Evolutionary conservation across 345 rosid genomes (phyloP), one percentile per base, ranked within the genome.

Genomic region (Turritis glabra): DNA sequence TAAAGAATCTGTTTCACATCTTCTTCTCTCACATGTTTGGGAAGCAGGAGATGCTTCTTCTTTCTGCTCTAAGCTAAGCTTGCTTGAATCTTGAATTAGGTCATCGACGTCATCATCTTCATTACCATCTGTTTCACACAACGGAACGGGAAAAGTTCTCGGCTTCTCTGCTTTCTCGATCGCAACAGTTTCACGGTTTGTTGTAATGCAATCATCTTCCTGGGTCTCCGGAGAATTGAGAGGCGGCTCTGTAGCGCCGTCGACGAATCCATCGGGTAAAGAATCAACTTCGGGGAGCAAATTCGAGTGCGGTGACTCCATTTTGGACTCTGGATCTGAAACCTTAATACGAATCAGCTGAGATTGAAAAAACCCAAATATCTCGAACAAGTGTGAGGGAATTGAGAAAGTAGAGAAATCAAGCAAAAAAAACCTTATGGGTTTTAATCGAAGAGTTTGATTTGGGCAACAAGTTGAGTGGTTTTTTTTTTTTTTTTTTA

Each of bases 251-350:
- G 81, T 30, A 40, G 95, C 77, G 76, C 89, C 82, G 26, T 89
- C 97, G 33, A 94, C 93, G 80, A 91, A 91, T 59, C 98, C 98
- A 80, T 89, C 97, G 5, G 98, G 98, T 81, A 94, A 78, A 29
- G 96, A 79, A 79, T 90, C 96, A 52, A 85, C 98, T 80, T 90
- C 96, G 26, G 98, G 98, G 50, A 94, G 96, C 80, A 85, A 85
- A 79, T 83, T 84, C 61, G 87, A 84, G 29, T 52, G 71, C 38
- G 78, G 68, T 67, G 77, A 84, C 81, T 88, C 93, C 97, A 91
- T 91, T 75, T 26, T 73, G 57, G 43, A 66, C 69, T 26, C 79
- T 79, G 72, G 54, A 71, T 62, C 71, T 50, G 17, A 69, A 60
- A 50, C n/a, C 26, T 37, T 27, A 11, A 3, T 21, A 61, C 15